Evolutionary conservation across 371 early-diverging fungal genomes (phyloP), one percentile per base, ranked within the genome.

Genomic region (Lichtheimia corymbifera): DNA sequence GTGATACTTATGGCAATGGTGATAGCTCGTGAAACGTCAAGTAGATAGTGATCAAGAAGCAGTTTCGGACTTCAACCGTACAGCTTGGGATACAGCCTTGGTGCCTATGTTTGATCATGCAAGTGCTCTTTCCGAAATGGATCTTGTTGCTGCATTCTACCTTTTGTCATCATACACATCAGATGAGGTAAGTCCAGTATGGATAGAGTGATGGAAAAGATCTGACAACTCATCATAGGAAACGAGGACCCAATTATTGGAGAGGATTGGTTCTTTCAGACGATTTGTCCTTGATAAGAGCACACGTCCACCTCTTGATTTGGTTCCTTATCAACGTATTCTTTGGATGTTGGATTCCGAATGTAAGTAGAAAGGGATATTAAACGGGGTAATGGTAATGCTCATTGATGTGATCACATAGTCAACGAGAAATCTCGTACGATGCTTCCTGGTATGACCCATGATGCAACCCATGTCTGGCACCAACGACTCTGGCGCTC

Each of bases 261-360:
- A 55, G 42, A 49, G 30, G 7, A 20, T 30, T 7, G 40, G 53
- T 44, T 12, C 25, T 15, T 61, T 55, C 14, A 47, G 43, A 41
- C 18, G 43, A 9, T 55, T 80, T 56, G 71, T 72, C 7, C 57
- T 89, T n/a, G 65, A 76, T 44, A 67, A 77, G 1, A 79, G 88
- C 0, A 84, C 86, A 3, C 84, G 90, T 20, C 73, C 83, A 30
- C 87, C 92, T 11, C 58, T 80, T 25, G 86, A 89, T 70, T 68
- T 90, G 62, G 83, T 85, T 15, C 83, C 88, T 40, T 82, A 89
- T 55, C 88, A 89, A 58, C 84, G 87, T 15, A 45, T 88, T 49
- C 66, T 83, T n/a, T 89, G 90, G 90, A 67, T 79, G 30, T 75
- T 87, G 54, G 87, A 88, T 53, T 67, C 66, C 53, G 58, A 55